Percentiles rank a stretch among this genome's conserved stretches.
These are phyloP conservation scores for Nepenthes gracilis DNA, from an alignment of 148 eudicot species.

Conservation along the genomic window DNA sequence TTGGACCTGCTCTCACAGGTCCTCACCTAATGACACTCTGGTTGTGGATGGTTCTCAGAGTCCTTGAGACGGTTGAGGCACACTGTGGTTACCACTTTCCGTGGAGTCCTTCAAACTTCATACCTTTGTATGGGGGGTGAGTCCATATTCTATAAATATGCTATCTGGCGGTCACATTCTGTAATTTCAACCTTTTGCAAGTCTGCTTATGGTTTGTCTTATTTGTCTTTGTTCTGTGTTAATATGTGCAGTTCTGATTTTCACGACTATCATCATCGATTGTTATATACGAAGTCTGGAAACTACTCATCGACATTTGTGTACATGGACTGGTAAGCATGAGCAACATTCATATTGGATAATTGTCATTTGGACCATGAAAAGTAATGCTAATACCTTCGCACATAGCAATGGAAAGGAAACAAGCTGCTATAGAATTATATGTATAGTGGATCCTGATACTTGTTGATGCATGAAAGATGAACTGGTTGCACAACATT, in stretches of 20 bases:
- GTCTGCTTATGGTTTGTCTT: not conserved
- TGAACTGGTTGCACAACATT: too few species aligned
- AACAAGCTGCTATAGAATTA: not conserved
- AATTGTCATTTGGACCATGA: not conserved
- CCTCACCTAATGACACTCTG: conserved; percentile 86
- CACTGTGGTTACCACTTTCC: conserved; percentile 97
- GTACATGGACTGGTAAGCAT: conserved; percentile 80
- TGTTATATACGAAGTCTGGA: conserved; percentile 87
- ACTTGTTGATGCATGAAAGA: too few species aligned
- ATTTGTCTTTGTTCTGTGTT: conserved; percentile 3
- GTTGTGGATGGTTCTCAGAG: conserved; percentile 97
- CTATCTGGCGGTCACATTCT: not conserved
- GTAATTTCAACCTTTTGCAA: not conserved
- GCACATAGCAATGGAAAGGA: not conserved
- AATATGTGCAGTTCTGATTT: conserved; percentile 67
- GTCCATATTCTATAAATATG: conserved; percentile 8
- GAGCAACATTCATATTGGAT: not conserved
- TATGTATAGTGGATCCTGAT: too few species aligned
- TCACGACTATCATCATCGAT: conserved; percentile 94
- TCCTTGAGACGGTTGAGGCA: conserved; percentile 94
- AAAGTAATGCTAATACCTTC: not conserved
- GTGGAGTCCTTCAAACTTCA: conserved; percentile 85
- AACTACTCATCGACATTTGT: conserved; percentile 90
- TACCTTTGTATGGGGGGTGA: conserved; percentile 91
- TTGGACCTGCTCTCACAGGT: conserved; percentile 92